Evolutionary conservation across 768 basidiomycete genomes (phyloP).

Genomic region (Pleurotus tuoliensis): DNA sequence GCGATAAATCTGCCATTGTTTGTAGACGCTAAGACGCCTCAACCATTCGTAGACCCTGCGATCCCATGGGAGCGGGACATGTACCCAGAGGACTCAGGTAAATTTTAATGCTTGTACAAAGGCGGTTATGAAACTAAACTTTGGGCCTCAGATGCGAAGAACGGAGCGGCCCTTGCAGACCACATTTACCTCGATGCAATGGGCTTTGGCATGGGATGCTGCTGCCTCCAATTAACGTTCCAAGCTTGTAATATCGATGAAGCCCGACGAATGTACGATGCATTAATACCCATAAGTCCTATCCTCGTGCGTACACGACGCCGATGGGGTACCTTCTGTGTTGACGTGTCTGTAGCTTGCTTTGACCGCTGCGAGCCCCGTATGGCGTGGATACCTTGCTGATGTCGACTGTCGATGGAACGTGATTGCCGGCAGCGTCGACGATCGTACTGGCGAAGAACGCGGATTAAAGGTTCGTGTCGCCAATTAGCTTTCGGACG

Average conservation of each 20-base stretch:
- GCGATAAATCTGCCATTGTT: conserved; percentile 93
- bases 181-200: conserved; percentile 99
- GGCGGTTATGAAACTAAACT: background rate
- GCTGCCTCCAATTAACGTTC: conserved; percentile 95
- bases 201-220: conserved; percentile 99
- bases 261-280: conserved; percentile 91
- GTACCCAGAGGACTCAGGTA: conserved; percentile 83
- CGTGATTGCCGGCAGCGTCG: conserved; percentile 97
- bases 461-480: conserved; percentile 71
- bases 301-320: conserved; percentile 68
- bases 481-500: conserved; percentile 7
- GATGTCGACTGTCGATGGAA: conserved; percentile 99
- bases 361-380: conserved; percentile 89
- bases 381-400: conserved; percentile 91
- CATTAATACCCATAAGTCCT: conserved; percentile 91
- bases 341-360: conserved; percentile 59
- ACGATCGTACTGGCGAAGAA: conserved; percentile 95
- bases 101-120: conserved; percentile 14
- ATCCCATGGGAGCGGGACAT: conserved; percentile 83
- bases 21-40: conserved; percentile 81
- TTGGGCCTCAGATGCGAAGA: conserved; percentile 65
- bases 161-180: conserved; percentile 81
- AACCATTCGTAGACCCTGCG: conserved; percentile 89
- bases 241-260: conserved; percentile 94
- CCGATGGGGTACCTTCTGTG: background rate